Evolutionary conservation across 306 rosid genomes (phyloP).

Genomic region (Prinsepia uniflora): DNA sequence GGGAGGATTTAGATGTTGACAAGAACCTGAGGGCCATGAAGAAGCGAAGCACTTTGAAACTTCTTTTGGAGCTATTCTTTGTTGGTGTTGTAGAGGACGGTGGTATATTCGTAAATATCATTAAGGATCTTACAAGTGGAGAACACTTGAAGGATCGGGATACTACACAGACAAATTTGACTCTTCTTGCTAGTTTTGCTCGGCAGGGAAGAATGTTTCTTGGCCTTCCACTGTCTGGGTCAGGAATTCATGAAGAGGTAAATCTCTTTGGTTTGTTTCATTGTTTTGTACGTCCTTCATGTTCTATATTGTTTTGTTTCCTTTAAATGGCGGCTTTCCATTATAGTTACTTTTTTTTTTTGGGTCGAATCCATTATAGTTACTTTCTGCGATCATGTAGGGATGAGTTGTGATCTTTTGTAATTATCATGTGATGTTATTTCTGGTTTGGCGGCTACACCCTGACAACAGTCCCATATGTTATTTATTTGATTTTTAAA

Average conservation of each 20-base stretch:
- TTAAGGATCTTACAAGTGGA: constrained; percentile 80
- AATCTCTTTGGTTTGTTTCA: constrained; percentile 9
- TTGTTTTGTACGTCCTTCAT: background rate
- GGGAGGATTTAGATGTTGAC: constrained; percentile 78
- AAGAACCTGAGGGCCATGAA: constrained; percentile 92
- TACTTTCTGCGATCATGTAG: background rate
- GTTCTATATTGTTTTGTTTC: background rate
- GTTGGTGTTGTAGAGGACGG: constrained; percentile 92
- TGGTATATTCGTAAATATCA: constrained; percentile 66
- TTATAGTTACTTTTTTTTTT: background rate
- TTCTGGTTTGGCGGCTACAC: background rate
- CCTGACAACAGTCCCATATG: background rate
- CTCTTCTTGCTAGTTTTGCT: constrained; percentile 98
- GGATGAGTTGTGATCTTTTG: background rate
- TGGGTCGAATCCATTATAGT: too few species aligned
- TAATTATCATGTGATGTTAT: background rate
- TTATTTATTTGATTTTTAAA: too few species aligned
- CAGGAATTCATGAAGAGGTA: constrained; percentile 87
- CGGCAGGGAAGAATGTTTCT: constrained; percentile 93
- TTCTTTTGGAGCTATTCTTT: constrained; percentile 83
- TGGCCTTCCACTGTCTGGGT: constrained; percentile 72
- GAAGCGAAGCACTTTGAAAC: constrained; percentile 91
- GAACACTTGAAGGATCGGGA: constrained; percentile 95
- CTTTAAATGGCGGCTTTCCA: background rate
- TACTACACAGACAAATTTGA: constrained; percentile 86